Base-by-base conservation (phyloP, 139 green algal genomes). In the Zygnema circumcarinatum region DNA sequence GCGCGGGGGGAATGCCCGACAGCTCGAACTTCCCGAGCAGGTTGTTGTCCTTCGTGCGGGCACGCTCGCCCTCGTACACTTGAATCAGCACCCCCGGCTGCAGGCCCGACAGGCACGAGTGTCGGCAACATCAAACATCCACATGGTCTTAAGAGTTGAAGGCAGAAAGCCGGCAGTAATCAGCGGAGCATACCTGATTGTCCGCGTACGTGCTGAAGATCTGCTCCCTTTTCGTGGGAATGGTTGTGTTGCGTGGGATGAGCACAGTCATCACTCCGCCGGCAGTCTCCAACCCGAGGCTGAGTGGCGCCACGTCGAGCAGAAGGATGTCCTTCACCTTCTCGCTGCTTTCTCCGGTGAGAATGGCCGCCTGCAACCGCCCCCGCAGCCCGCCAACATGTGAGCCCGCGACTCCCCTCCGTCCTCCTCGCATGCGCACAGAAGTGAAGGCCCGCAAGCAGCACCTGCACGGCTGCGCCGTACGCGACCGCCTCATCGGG, bases 201-300 rank as follows among this genome's bases (percentile, higher is more conserved):
- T 99, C 97, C 3, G 93, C 93, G 93, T 98, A 99, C 36, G 97
- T 99, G 38, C 94, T 97, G 94, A 99, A 99, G 21, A 99, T 92
- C 93, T 99, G 96, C 94, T 99, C 97, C 95, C 99, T 99, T 94
- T 99, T 99, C 75, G 95, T 98, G 76, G 97, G 97, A 79, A 99
- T 95, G 79, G 97, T 99, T 74, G 97, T 99, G 94, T 99, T 99
- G 56, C 97, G 94, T 0, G 92, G 92, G 84, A 99, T 99, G 38
- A 99, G 93, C 32, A 92, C 90, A 0, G 97, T 99, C 92, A 96
- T 97, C 73, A 98, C 93, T 72, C 95, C 95, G 72, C 95, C 95
- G 39, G 94, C 96, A 31, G 97, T 99, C 94, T 99, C 97, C 78
- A 99, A 92, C 78, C 97, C 97, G 85, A 99, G 91, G 21, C 93